phyloP scores from a whole-genome alignment of 2,329 filamentous ascomycete species.

The Delphinella strobiligena region DNA sequence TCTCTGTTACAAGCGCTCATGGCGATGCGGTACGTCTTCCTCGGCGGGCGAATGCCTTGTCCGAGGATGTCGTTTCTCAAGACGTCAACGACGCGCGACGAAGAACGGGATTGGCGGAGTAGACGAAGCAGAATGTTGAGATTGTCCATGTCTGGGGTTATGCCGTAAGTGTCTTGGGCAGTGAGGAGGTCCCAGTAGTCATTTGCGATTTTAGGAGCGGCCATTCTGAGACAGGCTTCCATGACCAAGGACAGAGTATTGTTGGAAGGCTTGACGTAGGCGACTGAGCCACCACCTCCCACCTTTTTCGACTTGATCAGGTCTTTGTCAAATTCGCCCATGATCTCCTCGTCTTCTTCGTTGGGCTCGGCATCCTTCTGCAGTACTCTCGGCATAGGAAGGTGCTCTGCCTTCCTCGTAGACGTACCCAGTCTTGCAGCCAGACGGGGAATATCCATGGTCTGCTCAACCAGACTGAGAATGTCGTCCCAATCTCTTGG shows the following conservation, averaged over 20 bases:
- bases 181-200: slow-evolving; percentile 71
- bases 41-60: slow-evolving; percentile 18
- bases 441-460: slow-evolving; percentile 60
- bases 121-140: slow-evolving; percentile 57
- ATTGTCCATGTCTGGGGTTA: slow-evolving; percentile 62
- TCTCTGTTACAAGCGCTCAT: slow-evolving; percentile 65
- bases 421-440: slow-evolving; percentile 24
- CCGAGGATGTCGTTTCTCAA: slow-evolving; percentile 29
- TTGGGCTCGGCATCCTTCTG: background rate
- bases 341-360: slow-evolving; percentile 7
- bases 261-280: slow-evolving; percentile 37
- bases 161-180: slow-evolving; percentile 34
- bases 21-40: slow-evolving; percentile 56
- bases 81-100: slow-evolving; percentile 47
- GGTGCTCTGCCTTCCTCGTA: slow-evolving; percentile 16
- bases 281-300: background rate
- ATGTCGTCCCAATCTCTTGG: slow-evolving; percentile 57
- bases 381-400: slow-evolving; percentile 10
- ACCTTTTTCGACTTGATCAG: slow-evolving; percentile 1
- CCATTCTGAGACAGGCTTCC: slow-evolving; percentile 48
- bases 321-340: slow-evolving; percentile 3
- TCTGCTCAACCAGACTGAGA: slow-evolving; percentile 65
- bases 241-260: slow-evolving; percentile 58
- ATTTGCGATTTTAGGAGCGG: slow-evolving; percentile 47
- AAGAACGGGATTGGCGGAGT: slow-evolving; percentile 54